A percentile compares a stretch with the other conserved stretches of the same genome.
These are phyloP conservation scores for Perilla frutescens DNA, from an alignment of 257 asterid genomes.

Conservation along the genomic window DNA sequence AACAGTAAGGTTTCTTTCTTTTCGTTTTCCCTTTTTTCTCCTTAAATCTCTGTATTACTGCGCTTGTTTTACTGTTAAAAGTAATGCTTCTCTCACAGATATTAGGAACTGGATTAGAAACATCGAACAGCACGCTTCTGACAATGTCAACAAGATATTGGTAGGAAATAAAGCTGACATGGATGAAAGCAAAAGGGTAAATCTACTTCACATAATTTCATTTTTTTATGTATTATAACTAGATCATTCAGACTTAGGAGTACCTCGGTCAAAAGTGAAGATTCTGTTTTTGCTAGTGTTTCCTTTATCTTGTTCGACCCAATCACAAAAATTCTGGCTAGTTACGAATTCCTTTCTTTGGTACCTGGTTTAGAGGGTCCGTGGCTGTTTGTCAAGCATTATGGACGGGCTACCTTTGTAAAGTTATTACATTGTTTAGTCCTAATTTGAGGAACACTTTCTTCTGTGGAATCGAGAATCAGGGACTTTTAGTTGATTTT, in stretches of 20 bases:
- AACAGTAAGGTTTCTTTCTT: slow-evolving; percentile 46
- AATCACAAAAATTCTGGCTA: neutral
- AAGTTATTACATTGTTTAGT: neutral
- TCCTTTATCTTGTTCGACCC: neutral
- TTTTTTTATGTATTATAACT: neutral
- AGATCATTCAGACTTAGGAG: slow-evolving; percentile 9
- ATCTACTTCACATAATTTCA: neutral
- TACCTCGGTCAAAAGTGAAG: neutral
- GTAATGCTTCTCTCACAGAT: slow-evolving; percentile 42
- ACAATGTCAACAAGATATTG: slow-evolving; percentile 64
- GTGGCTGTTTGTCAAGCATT: too few species aligned
- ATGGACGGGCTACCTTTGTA: too few species aligned
- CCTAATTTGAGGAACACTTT: neutral
- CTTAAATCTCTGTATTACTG: neutral
- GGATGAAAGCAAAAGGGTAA: slow-evolving; percentile 71
- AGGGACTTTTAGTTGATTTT: neutral
- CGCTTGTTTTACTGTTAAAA: slow-evolving; percentile 22
- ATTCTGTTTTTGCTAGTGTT: neutral
- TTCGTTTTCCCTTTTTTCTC: neutral
- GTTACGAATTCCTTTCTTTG: neutral
- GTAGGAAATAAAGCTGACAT: slow-evolving; percentile 67
- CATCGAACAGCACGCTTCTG: slow-evolving; percentile 65
- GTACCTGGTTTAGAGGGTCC: too few species aligned
- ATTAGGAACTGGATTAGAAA: slow-evolving; percentile 66
- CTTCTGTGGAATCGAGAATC: neutral